These are phyloP conservation scores for Schwanniomyces vanrijiae DNA, from an alignment of 805 yeast species.

Conservation along the genomic window DNA sequence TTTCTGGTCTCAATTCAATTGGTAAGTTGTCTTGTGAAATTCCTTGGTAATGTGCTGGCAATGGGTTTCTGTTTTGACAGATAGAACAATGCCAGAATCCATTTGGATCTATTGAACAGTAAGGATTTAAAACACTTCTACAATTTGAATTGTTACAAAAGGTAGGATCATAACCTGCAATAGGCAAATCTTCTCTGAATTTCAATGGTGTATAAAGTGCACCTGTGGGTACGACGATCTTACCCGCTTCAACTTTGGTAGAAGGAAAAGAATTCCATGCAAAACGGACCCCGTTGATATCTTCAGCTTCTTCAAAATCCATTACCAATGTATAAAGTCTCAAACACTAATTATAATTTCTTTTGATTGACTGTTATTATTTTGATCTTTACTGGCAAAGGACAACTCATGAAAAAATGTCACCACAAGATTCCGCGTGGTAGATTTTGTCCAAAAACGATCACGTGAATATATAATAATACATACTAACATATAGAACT, in stretches of 20 bases:
- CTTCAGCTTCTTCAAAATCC: slow-evolving; percentile 47
- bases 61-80: slow-evolving; percentile 73
- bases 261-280: slow-evolving; percentile 78
- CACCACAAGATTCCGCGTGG: background rate
- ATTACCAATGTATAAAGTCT: slow-evolving; percentile 11
- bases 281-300: slow-evolving; percentile 44
- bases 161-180: slow-evolving; percentile 84
- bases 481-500: too few species aligned
- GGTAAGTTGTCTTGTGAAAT: slow-evolving; percentile 78
- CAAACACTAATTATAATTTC: background rate
- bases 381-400: background rate
- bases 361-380: background rate
- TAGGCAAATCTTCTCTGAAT: slow-evolving; percentile 69
- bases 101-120: slow-evolving; percentile 73
- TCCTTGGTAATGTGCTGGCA: slow-evolving; percentile 80
- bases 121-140: slow-evolving; percentile 84
- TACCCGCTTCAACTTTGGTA: slow-evolving; percentile 83
- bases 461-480: background rate
- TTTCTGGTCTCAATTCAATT: slow-evolving; percentile 65
- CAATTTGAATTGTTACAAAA: slow-evolving; percentile 62
- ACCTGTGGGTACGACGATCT: slow-evolving; percentile 92
- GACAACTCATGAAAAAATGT: slow-evolving; percentile 6
- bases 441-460: background rate
- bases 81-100: slow-evolving; percentile 87
- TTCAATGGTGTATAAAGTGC: slow-evolving; percentile 93